A percentile compares a stretch with the other conserved stretches of the same genome.
Conservation (phyloP, 1,139 yeast genomes). For the Geotrichum klebahnii region DNA sequence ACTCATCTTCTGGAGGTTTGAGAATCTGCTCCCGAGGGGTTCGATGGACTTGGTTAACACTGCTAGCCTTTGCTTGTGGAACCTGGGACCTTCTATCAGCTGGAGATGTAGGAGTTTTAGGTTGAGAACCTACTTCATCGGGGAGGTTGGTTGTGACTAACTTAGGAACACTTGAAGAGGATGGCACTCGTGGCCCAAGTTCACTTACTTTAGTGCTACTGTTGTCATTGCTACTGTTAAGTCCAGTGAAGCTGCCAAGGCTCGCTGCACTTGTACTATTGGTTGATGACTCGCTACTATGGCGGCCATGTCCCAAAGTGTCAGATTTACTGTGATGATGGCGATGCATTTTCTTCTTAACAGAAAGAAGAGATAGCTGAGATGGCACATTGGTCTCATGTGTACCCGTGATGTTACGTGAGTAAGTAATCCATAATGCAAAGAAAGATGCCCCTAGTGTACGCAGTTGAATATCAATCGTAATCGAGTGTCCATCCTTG, state of each 20-base stretch:
- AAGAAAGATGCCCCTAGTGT: slow-evolving; percentile 57
- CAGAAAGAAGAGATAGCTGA: slow-evolving; percentile 49
- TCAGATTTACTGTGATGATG: slow-evolving; percentile 10
- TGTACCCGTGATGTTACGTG: slow-evolving; percentile 40
- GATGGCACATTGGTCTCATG: slow-evolving; percentile 47
- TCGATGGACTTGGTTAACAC: not conserved
- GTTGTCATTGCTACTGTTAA: slow-evolving; percentile 8
- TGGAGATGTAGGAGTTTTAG: slow-evolving; percentile 16
- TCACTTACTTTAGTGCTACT: slow-evolving; percentile 13
- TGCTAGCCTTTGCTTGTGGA: not conserved
- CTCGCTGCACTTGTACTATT: slow-evolving; percentile 17
- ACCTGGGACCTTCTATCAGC: not conserved
- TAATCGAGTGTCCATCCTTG: slow-evolving; percentile 60
- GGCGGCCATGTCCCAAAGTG: slow-evolving; percentile 12
- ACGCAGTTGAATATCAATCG: slow-evolving; percentile 75
- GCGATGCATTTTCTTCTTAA: slow-evolving; percentile 31
- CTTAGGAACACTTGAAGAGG: slow-evolving; percentile 1
- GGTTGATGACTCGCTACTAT: slow-evolving; percentile 20
- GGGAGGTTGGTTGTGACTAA: not conserved
- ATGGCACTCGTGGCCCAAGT: not conserved
- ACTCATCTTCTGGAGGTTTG: slow-evolving; percentile 9
- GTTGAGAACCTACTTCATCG: slow-evolving; percentile 7
- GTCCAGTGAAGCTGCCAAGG: slow-evolving; percentile 12
- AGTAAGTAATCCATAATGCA: slow-evolving; percentile 85
- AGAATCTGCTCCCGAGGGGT: slow-evolving; percentile 19